Base-by-base conservation (phyloP, 140 eudicot genomes). In the Oenanthe javanica region DNA sequence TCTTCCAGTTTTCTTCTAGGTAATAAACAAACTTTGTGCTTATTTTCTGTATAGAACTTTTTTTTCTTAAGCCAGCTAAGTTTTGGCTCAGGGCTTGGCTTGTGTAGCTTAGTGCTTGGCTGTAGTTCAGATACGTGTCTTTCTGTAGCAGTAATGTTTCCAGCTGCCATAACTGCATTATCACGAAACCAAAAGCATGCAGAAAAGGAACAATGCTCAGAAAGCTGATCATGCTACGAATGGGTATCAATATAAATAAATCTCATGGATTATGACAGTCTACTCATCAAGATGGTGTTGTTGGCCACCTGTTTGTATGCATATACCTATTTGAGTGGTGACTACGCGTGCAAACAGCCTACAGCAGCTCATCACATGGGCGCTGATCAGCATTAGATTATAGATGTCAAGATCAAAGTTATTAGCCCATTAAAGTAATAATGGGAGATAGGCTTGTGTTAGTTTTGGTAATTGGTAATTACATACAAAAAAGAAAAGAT, bases 31-130 rank as follows among this genome's bases (percentile, higher is more conserved):
- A 80, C 57, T 91, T 91, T 15, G 89, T 85, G 85, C 97, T 88
- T 85, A 91, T 72, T 79, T 92, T 84, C 82, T 66, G 87, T 47
- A 95, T 87, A 14, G 86, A 87, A 73, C 94, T 84, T 14, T 86
- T 86, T 57, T 95, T 88, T 79, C 97, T 87, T 59, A 93, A 83
- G 40, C 97, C 96, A 54, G 90, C 96, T 77, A 95, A 81, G 86
- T 93, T 95, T 80, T 95, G 99, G 89, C 99, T 95, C 83, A 93
- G 87, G 66, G 98, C 99, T 79, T 95, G 99, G 91, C 99, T 95
- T 21, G 99, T 95, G 93, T 89, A 95, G 90, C 99, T 92, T 47
- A 95, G 91, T 48, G 99, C 99, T 84, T 95, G 99, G 82, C 99
- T 95, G 92, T 95, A 95, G 87, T 91, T 95, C 69, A 95, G 82